These are phyloP conservation scores for Exophiala sp. DNA, from an alignment of 2,329 filamentous ascomycete species.

Conservation along the genomic window DNA sequence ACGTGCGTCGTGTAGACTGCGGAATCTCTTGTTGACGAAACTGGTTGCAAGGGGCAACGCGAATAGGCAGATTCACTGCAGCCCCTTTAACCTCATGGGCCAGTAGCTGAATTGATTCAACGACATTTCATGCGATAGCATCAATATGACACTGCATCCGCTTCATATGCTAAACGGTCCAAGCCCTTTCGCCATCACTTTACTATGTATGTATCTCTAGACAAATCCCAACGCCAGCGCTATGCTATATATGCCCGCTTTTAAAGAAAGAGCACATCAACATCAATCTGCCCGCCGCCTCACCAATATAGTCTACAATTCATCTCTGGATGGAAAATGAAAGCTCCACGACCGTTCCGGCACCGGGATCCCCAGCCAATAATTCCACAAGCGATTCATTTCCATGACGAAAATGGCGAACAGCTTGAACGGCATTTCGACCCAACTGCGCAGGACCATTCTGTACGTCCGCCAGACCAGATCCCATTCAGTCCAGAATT, in stretches of 20 bases:
- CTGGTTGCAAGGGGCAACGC: constrained; percentile 11
- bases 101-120: too few species aligned
- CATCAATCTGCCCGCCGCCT: background rate
- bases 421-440: constrained; percentile 60
- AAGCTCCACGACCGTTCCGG: constrained; percentile 53
- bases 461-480: constrained; percentile 58
- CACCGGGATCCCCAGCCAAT: constrained; percentile 58
- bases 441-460: constrained; percentile 66
- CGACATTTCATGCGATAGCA: too few species aligned
- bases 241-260: constrained; percentile 9
- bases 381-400: constrained; percentile 51
- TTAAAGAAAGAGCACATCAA: background rate
- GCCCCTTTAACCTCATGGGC: too few species aligned
- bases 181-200: too few species aligned
- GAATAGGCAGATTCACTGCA: too few species aligned
- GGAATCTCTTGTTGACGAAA: background rate
- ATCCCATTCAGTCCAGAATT: constrained; percentile 58
- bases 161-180: too few species aligned
- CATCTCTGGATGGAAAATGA: constrained; percentile 40
- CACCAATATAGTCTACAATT: constrained; percentile 34
- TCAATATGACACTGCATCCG: too few species aligned
- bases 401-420: constrained; percentile 54
- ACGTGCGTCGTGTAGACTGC: too few species aligned
- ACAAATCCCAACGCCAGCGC: constrained; percentile 10
- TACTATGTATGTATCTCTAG: constrained; percentile 1